These are phyloP conservation scores for Gryganskiella cystojenkinii DNA, from an alignment of 192 early-diverging fungal species.

Conservation along the genomic window DNA sequence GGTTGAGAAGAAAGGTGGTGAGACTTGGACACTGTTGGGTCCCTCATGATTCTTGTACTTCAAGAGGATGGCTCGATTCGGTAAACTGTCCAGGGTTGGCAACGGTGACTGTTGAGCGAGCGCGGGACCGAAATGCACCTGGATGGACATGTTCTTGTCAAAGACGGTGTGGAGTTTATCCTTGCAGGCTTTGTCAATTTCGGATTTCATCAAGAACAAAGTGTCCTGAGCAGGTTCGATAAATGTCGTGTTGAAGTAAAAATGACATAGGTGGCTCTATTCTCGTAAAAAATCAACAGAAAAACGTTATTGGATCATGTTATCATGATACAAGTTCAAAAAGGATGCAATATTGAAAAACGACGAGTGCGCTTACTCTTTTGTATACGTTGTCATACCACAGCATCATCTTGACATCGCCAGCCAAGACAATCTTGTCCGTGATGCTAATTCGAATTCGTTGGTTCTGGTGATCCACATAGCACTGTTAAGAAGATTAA, in stretches of 20 bases:
- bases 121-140: conserved; percentile 23
- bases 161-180: conserved; percentile 47
- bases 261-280: conserved; percentile 51
- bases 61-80: conserved; percentile 28
- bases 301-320: neutral
- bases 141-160: conserved; percentile 43
- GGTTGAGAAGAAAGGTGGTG: conserved; percentile 34
- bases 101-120: conserved; percentile 31
- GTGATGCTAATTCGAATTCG: conserved; percentile 37
- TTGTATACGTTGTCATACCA: conserved; percentile 48
- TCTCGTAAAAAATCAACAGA: neutral
- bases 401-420: conserved; percentile 49
- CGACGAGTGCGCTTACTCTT: conserved; percentile 25
- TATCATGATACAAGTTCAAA: no score
- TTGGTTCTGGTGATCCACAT: conserved; percentile 19
- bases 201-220: conserved; percentile 36
- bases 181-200: conserved; percentile 54
- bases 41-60: conserved; percentile 48
- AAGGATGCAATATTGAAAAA: neutral
- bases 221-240: conserved; percentile 15
- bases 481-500: conserved; percentile 10
- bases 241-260: conserved; percentile 62
- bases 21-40: conserved; percentile 36
- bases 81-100: conserved; percentile 26
- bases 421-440: conserved; percentile 39